Evolutionary conservation across 129 eudicot species (phyloP).

Genomic region (Chrysanthemum lavandulifolium): DNA sequence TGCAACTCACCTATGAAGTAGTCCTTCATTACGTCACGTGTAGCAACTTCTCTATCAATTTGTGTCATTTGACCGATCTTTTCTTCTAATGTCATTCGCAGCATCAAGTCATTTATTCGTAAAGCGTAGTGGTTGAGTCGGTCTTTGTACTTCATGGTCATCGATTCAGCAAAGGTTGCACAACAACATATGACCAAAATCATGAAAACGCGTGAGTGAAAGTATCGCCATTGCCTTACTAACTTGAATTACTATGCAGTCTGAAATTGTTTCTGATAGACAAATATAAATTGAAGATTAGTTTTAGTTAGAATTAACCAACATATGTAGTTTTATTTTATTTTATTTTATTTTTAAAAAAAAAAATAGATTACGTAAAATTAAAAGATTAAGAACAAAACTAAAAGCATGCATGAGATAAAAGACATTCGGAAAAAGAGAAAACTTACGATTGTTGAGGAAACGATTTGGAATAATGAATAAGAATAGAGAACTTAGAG

Average conservation of each 20-base stretch:
- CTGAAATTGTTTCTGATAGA: background rate
- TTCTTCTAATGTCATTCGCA: conserved; percentile 59
- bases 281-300: background rate
- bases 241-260: background rate
- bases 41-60: conserved; percentile 3
- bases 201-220: background rate
- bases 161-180: conserved; percentile 30
- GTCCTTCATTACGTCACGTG: too few relatives aligned
- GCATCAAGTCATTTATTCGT: conserved; percentile 49
- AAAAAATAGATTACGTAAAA: too few relatives aligned
- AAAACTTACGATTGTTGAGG: too few relatives aligned
- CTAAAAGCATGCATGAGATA: too few relatives aligned
- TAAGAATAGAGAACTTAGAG: too few relatives aligned
- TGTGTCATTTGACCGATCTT: conserved; percentile 79
- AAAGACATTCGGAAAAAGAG: too few relatives aligned
- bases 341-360: too few relatives aligned
- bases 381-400: too few relatives aligned
- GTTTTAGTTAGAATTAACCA: background rate
- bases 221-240: conserved; percentile 15
- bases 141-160: conserved; percentile 52
- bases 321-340: too few relatives aligned
- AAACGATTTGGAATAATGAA: too few relatives aligned
- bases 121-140: conserved; percentile 42
- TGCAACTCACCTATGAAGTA: too few relatives aligned
- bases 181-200: conserved; percentile 33